Evolutionary conservation across 371 early-diverging fungal genomes (phyloP).

Genomic region (Mucor circinelloides): DNA sequence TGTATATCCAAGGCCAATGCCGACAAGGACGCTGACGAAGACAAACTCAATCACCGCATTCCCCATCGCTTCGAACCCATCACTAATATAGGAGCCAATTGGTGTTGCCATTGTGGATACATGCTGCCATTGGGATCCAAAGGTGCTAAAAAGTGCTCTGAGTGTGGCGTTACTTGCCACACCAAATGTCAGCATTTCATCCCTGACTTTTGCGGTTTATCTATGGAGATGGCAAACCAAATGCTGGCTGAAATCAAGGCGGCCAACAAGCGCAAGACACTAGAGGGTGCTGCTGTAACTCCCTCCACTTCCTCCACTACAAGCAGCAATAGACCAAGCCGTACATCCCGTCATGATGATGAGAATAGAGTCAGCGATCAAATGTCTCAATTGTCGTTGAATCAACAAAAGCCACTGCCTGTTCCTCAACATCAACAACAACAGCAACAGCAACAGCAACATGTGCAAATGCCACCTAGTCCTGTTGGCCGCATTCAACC

Average conservation of each 20-base stretch:
- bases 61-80: conserved; percentile 92
- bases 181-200: conserved; percentile 85
- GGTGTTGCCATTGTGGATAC: conserved; percentile 98
- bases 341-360: conserved; percentile 9
- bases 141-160: conserved; percentile 70
- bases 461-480: background rate
- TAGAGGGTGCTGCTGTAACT: conserved; percentile 12
- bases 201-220: conserved; percentile 94
- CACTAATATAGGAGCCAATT: conserved; percentile 81
- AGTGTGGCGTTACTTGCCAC: conserved; percentile 88
- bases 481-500: conserved; percentile 2
- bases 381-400: conserved; percentile 14
- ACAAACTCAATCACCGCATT: conserved; percentile 85
- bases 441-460: background rate
- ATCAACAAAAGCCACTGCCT: conserved; percentile 25
- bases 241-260: conserved; percentile 81
- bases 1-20: conserved; percentile 80
- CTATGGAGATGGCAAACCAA: conserved; percentile 82
- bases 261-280: conserved; percentile 48
- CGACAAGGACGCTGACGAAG: conserved; percentile 66
- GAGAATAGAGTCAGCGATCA: background rate
- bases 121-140: conserved; percentile 87
- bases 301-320: conserved; percentile 13
- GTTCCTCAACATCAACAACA: conserved; percentile 12
- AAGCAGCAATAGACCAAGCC: conserved; percentile 14